Base-by-base conservation (phyloP, 257 asterid species). In the Leonotis leonurus region DNA sequence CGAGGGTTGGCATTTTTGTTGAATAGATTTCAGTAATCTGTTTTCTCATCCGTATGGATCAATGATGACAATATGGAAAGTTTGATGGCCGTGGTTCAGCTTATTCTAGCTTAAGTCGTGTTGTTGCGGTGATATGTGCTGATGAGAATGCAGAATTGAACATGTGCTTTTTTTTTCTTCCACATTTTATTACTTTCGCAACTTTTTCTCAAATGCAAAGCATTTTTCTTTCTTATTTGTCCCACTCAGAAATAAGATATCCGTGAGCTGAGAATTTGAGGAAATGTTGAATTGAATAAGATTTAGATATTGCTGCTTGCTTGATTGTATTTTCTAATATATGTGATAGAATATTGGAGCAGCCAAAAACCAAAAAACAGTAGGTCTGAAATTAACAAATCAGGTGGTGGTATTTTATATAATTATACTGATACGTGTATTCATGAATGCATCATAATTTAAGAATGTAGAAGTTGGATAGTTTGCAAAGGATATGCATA, bases 391-490 rank as follows among this genome's bases (percentile, higher is more conserved):
- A n/a, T 32, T 36, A 63, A 44, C 64, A 39, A 56, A 18, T 22
- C 1, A n/a, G 45, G 21, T 17, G 49, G 58, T 29, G 4, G 21
- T 40, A 25, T 32, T 46, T 12, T 20, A 65, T 32, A 51, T 12
- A n/a, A n/a, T n/a, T n/a, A n/a, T n/a, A n/a, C n/a, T n/a, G n/a
- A n/a, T n/a, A n/a, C n/a, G n/a, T n/a, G n/a, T n/a, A n/a, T n/a
- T n/a, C n/a, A n/a, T n/a, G n/a, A n/a, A n/a, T n/a, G n/a, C n/a
- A n/a, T n/a, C n/a, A n/a, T n/a, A n/a, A n/a, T n/a, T n/a, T n/a
- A 56, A 55, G 26, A 32, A 18, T 64, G 13, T 64, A 54, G 63
- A 37, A 39, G 56, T 20, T 56, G 56, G 51, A 52, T 46, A 22
- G 45, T 50, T 45, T 29, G 30, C 30, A 21, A 27, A 44, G 33